Conservation (phyloP, 202 grass and related monocot genomes). For the Elaeis oleifera region DNA sequence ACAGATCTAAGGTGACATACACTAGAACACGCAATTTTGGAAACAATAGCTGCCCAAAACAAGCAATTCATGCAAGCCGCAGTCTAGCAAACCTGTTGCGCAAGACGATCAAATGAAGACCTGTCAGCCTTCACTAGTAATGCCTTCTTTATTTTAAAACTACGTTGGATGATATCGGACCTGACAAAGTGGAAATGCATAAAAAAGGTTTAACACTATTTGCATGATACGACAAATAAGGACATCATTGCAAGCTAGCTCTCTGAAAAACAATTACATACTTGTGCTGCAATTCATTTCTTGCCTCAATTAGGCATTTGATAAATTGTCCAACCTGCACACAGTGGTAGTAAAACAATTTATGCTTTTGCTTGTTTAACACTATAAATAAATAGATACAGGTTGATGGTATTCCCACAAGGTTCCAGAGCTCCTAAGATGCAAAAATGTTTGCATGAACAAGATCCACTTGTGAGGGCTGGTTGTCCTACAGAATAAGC, state of each 20-base stretch:
- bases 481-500: too few relatives aligned
- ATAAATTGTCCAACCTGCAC: slow-evolving; percentile 75
- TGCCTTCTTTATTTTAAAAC: slow-evolving; percentile 90
- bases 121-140: slow-evolving; percentile 52
- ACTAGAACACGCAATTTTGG: background rate
- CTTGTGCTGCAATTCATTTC: slow-evolving; percentile 76
- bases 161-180: slow-evolving; percentile 54
- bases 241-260: slow-evolving; percentile 18
- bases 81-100: slow-evolving; percentile 54
- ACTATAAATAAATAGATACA: too few relatives aligned
- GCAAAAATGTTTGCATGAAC: too few relatives aligned
- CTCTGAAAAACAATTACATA: slow-evolving; percentile 27
- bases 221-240: slow-evolving; percentile 2
- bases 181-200: slow-evolving; percentile 26
- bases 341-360: too few relatives aligned
- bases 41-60: background rate
- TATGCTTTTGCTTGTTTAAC: too few relatives aligned
- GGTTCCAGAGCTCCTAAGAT: too few relatives aligned
- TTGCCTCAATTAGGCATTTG: slow-evolving; percentile 64
- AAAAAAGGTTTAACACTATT: too few relatives aligned
- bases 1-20: background rate
- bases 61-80: background rate
- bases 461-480: too few relatives aligned
- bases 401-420: too few relatives aligned
- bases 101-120: slow-evolving; percentile 71